Percentiles rank a stretch among this genome's conserved stretches.
Conservation (phyloP, 352 stramenopile genomes). For the Stephanocyclus meneghinianus region DNA sequence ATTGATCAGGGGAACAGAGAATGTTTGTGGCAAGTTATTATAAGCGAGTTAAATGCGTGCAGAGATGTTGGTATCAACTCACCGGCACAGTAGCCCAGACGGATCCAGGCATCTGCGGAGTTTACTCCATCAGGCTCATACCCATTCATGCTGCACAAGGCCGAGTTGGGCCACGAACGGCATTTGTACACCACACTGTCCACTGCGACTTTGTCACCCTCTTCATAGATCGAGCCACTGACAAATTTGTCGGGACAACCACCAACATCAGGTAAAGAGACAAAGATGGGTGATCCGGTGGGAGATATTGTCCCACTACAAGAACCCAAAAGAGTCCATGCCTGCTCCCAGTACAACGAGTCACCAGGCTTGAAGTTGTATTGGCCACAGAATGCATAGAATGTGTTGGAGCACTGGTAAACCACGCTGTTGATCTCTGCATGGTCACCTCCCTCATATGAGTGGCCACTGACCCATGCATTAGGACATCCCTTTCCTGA, state of each 20-base stretch:
- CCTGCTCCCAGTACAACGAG: constrained; percentile 11
- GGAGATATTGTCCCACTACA: constrained; percentile 17
- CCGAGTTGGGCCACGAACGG: background rate
- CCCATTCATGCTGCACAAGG: background rate
- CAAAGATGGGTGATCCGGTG: constrained; percentile 8
- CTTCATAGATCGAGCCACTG: background rate
- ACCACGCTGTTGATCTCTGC: background rate
- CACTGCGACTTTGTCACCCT: constrained; percentile 9
- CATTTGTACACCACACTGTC: constrained; percentile 15
- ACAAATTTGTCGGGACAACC: constrained; percentile 7
- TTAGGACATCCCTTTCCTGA: constrained; percentile 13
- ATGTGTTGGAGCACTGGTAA: constrained; percentile 11
- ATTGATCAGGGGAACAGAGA: too few relatives aligned
- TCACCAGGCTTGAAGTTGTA: constrained; percentile 28
- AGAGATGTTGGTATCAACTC: background rate
- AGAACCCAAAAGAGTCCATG: constrained; percentile 24
- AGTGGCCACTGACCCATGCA: background rate
- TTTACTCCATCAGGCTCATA: constrained; percentile 1
- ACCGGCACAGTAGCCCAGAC: background rate
- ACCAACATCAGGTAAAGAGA: background rate
- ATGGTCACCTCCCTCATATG: constrained; percentile 7
- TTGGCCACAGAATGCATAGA: constrained; percentile 7
- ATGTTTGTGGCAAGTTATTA: too few relatives aligned
- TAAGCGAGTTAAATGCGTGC: too few relatives aligned
- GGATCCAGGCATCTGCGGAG: background rate